Conservation (phyloP, 495 filamentous ascomycete genomes). For the Penicillium angulare region DNA sequence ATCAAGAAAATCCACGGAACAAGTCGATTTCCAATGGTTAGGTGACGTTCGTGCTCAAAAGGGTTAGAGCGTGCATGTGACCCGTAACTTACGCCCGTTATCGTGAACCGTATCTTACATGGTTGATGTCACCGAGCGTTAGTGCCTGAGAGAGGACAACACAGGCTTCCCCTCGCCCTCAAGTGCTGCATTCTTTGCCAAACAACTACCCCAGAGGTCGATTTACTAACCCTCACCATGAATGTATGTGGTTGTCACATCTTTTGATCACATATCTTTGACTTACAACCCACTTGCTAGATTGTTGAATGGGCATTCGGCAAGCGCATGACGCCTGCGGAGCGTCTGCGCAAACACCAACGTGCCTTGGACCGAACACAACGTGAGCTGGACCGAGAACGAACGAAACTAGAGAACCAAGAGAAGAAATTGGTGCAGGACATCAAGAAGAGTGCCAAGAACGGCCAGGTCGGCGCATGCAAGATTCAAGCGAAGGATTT, state of each 20-base stretch:
- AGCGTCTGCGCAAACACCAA: slow-evolving; percentile 96
- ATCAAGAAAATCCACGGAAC: slow-evolving; percentile 2
- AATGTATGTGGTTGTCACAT: slow-evolving; percentile 48
- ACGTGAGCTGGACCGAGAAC: slow-evolving; percentile 89
- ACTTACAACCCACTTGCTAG: slow-evolving; percentile 49
- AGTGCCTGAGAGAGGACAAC: not conserved
- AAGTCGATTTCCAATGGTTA: slow-evolving; percentile 18
- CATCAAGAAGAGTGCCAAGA: slow-evolving; percentile 97
- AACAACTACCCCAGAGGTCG: not conserved
- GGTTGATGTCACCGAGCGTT: slow-evolving; percentile 30
- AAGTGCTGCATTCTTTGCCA: not conserved
- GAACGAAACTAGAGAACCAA: slow-evolving; percentile 93
- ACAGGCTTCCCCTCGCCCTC: not conserved
- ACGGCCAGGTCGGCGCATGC: slow-evolving; percentile 92
- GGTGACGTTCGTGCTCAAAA: slow-evolving; percentile 20
- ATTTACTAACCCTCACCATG: slow-evolving; percentile 41
- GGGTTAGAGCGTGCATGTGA: slow-evolving; percentile 30
- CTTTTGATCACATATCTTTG: not conserved
- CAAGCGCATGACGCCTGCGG: slow-evolving; percentile 95
- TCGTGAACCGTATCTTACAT: slow-evolving; percentile 5
- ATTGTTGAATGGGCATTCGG: slow-evolving; percentile 98
- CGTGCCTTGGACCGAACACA: slow-evolving; percentile 95
- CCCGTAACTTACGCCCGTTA: slow-evolving; percentile 9
- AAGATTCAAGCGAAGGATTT: slow-evolving; percentile 98
- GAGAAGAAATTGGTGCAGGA: slow-evolving; percentile 95